Conservation (phyloP, 306 rosid species). For the Arachis stenosperma region DNA sequence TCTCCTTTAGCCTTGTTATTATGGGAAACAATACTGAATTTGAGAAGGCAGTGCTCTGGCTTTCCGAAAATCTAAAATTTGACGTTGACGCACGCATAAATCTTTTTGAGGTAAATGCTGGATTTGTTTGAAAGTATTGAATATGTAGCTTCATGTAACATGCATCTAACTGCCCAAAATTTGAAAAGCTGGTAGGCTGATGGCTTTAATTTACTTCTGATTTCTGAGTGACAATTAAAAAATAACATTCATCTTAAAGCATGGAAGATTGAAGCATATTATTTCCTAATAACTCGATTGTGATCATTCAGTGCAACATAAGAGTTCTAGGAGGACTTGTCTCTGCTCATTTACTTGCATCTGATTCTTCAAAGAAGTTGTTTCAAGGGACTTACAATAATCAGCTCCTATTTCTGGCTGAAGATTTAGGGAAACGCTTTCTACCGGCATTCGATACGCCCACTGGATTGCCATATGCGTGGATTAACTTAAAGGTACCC, state of each 20-base stretch:
- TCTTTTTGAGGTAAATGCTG: conserved; percentile 83
- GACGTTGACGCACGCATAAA: conserved; percentile 88
- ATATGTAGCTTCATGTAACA: conserved; percentile 14
- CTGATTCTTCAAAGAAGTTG: conserved; percentile 77
- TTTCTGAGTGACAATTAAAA: conserved; percentile 36
- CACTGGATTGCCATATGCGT: conserved; percentile 97
- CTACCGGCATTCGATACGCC: conserved; percentile 86
- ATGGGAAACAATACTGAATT: conserved; percentile 91
- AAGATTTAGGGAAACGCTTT: conserved; percentile 87
- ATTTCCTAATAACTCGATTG: conserved; percentile 46
- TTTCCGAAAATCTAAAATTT: conserved; percentile 80
- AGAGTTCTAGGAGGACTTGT: conserved; percentile 98
- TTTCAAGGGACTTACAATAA: conserved; percentile 67
- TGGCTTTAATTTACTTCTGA: conserved; percentile 33
- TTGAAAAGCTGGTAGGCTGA: conserved; percentile 23
- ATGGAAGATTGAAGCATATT: conserved; percentile 33
- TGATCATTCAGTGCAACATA: conserved; percentile 88
- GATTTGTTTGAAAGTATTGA: conserved; percentile 35
- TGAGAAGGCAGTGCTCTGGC: conserved; percentile 83
- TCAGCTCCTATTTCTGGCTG: conserved; percentile 78
- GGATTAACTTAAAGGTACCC: conserved; percentile 92
- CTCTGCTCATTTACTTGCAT: conserved; percentile 93
- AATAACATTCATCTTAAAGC: conserved; percentile 25
- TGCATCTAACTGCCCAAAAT: conserved; percentile 24
- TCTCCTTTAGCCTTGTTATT: conserved; percentile 70